Evolutionary conservation across 2,329 filamentous ascomycete species (phyloP).

Genomic region (Aspergillus caelatus): DNA sequence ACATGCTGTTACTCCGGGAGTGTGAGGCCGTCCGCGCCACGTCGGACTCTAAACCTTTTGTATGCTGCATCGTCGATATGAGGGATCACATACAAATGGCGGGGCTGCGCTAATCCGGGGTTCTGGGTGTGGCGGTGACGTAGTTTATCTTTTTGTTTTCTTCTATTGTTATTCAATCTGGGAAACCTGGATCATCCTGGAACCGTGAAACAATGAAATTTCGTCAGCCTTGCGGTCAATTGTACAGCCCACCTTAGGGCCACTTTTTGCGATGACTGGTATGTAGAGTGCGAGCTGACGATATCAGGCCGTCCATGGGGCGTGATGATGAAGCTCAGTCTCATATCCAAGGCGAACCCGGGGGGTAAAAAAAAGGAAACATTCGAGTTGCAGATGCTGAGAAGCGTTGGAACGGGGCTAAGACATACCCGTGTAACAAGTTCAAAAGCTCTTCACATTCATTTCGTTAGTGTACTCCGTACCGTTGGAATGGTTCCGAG

Average conservation of each 20-base stretch:
- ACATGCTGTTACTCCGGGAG: conserved; percentile 45
- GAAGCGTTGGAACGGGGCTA: not conserved
- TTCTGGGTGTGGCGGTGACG: not conserved
- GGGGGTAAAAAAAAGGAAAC: not conserved
- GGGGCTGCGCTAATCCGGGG: not conserved
- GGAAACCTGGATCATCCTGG: conserved; percentile 12
- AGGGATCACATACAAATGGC: conserved; percentile 13
- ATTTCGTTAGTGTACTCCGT: conserved; percentile 6
- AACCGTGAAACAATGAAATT: conserved; percentile 1
- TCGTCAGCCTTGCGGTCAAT: conserved; percentile 12
- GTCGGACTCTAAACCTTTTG: conserved; percentile 35
- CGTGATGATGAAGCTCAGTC: not conserved
- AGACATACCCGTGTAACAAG: conserved; percentile 17
- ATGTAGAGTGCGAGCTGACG: conserved; percentile 11
- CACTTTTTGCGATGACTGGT: conserved; percentile 8
- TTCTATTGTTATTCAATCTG: not conserved
- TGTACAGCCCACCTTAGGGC: conserved; percentile 13
- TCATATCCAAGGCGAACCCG: not conserved
- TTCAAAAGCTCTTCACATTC: conserved; percentile 3
- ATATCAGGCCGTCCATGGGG: conserved; percentile 1
- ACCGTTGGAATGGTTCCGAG: conserved; percentile 10
- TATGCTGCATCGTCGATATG: conserved; percentile 32
- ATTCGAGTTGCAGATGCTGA: not conserved
- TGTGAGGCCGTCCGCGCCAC: conserved; percentile 32
- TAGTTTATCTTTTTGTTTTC: not conserved